Conservation (phyloP, 192 early-diverging fungal species). For the Cetraspora pellucida region DNA sequence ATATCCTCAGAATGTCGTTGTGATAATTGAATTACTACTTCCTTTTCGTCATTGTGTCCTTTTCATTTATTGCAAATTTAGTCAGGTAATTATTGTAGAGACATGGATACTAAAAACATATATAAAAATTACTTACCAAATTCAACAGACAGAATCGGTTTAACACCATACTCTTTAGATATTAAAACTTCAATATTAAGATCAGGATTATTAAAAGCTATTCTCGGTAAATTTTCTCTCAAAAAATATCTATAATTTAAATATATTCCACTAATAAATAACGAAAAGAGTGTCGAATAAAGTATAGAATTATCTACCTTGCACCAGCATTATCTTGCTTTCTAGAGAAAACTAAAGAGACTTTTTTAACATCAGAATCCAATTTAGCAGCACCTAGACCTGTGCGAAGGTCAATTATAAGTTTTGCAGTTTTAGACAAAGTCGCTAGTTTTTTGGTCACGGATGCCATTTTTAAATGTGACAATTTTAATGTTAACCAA, state of each 20-base stretch:
- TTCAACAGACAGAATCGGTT: slow-evolving; percentile 51
- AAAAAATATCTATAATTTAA: slow-evolving; percentile 50
- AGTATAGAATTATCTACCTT: slow-evolving; percentile 42
- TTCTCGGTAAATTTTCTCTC: slow-evolving; percentile 55
- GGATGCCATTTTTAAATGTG: background rate
- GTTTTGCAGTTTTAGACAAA: slow-evolving; percentile 32
- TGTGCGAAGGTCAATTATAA: slow-evolving; percentile 44
- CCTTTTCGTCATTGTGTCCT: background rate
- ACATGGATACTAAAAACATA: background rate
- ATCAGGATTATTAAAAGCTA: slow-evolving; percentile 59
- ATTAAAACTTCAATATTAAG: slow-evolving; percentile 51
- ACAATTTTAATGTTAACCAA: background rate
- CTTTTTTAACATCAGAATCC: slow-evolving; percentile 49
- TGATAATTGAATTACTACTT: background rate
- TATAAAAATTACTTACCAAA: slow-evolving; percentile 46
- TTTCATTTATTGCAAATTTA: background rate
- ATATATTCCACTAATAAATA: background rate
- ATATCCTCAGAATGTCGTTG: background rate
- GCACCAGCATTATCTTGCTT: slow-evolving; percentile 53
- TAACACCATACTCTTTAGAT: slow-evolving; percentile 42
- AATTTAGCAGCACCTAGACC: slow-evolving; percentile 55
- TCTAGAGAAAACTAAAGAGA: slow-evolving; percentile 49
- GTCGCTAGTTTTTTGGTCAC: background rate
- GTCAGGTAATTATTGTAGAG: background rate
- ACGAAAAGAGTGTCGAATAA: background rate